These are phyloP conservation scores for Anthracocystis walkeri DNA, from an alignment of 1,284 basidiomycete species.

Conservation along the genomic window DNA sequence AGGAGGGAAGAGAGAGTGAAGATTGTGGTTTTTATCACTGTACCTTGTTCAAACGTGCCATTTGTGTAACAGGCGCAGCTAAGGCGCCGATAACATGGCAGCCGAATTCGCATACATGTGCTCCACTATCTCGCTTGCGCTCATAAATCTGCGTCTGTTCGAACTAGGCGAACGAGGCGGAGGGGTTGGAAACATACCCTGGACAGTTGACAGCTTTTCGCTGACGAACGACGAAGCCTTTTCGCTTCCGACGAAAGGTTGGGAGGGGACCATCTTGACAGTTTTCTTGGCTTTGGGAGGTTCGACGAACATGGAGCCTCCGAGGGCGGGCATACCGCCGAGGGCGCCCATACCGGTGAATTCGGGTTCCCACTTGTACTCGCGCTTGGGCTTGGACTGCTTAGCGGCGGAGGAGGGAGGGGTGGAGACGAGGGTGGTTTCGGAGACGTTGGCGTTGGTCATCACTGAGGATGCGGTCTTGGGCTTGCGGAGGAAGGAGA, in stretches of 20 bases:
- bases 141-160: too few species aligned
- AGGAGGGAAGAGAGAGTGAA: neutral
- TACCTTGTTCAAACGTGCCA: too few species aligned
- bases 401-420: too few species aligned
- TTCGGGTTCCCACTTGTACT: slow-evolving; percentile 32
- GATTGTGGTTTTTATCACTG: slow-evolving; percentile 4
- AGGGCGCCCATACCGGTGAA: slow-evolving; percentile 21
- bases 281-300: slow-evolving; percentile 12
- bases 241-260: slow-evolving; percentile 13
- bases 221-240: slow-evolving; percentile 13
- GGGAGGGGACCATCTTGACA: slow-evolving; percentile 20
- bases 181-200: slow-evolving; percentile 46
- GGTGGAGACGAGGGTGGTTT: slow-evolving; percentile 33
- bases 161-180: too few species aligned
- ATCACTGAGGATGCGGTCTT: slow-evolving; percentile 21
- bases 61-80: too few species aligned
- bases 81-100: too few species aligned
- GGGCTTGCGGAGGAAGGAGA: slow-evolving; percentile 41
- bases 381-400: slow-evolving; percentile 13
- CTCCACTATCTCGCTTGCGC: too few species aligned
- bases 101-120: too few species aligned
- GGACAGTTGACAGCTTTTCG: slow-evolving; percentile 5
- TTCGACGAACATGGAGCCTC: slow-evolving; percentile 18
- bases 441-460: slow-evolving; percentile 38
- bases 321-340: slow-evolving; percentile 32